Evolutionary conservation across 2,329 filamentous ascomycete genomes (phyloP), one percentile per base, ranked within the genome.

Genomic region (Lachnellula cervina): DNA sequence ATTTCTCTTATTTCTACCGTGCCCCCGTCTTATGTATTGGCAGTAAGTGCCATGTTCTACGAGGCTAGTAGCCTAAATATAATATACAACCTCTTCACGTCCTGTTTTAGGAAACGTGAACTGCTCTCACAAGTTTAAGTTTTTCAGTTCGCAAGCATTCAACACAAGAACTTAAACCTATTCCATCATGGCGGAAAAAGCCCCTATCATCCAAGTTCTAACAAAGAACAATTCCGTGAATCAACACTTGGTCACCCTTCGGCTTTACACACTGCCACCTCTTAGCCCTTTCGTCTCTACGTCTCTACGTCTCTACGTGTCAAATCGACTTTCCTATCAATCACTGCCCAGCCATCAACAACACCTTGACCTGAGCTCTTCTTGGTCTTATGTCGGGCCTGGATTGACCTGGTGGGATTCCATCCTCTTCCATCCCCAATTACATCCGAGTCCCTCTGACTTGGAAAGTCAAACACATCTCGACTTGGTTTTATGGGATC

Each of bases 401-500:
- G 25, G 25, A 8, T 28, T 28, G 25, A 8, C 2, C 1, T 66
- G 64, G 64, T 68, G 63, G 65, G 65, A 64, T 35, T 67, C 8
- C 62, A 67, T 51, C 63, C 63, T 34, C 52, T 64, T 17, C 65
- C 65, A 9, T 17, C 57, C 9, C 62, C 61, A 2, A 64, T 57
- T 56, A 63, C 64, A 7, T 38, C 37, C 3, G 42, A 61, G 34
- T 64, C 57, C 25, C 37, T 54, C 61, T 11, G 60, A 66, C 56
- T 42, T 61, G 1, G 49, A 35, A 8, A 62, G n/a, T 67, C 28
- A 62, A 63, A 44, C 56, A 64, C 9, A 66, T 68, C n/a, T 67
- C 66, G 34, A 59, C 57, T 23, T 68, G 63, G 63, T 64, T 64
- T 65, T 65, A 59, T 51, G 63, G 61, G 3, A 49, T 50, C 25